These are phyloP conservation scores for Pyrenophora tritici-repentis DNA, from an alignment of 2,329 filamentous ascomycete species.

Conservation along the genomic window DNA sequence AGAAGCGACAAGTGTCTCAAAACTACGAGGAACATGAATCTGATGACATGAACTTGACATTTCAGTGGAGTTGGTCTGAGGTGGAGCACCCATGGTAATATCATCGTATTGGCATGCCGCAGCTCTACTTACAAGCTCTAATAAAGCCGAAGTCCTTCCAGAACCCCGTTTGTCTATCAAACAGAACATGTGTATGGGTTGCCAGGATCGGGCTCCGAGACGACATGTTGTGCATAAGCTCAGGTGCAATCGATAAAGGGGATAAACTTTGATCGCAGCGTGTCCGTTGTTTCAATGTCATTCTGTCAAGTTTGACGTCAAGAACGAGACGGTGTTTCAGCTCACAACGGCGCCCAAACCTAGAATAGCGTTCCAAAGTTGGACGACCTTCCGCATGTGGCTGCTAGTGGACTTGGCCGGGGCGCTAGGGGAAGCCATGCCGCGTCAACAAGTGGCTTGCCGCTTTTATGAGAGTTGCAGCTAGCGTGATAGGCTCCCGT, in stretches of 20 bases:
- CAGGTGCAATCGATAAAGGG: background rate
- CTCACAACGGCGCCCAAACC: constrained; percentile 8
- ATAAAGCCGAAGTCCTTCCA: constrained; percentile 6
- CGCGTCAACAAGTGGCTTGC: constrained; percentile 13
- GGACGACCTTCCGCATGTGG: constrained; percentile 4
- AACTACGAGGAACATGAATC: background rate
- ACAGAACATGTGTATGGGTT: background rate
- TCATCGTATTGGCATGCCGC: background rate
- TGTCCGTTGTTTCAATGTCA: background rate
- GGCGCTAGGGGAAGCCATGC: constrained; percentile 27
- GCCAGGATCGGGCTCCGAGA: background rate
- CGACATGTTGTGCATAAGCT: background rate
- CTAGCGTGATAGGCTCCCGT: constrained; percentile 14
- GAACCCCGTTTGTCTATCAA: constrained; percentile 13
- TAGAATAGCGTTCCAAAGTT: constrained; percentile 1
- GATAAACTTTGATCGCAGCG: background rate
- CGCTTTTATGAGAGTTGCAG: background rate
- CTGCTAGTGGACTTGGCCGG: background rate
- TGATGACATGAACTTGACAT: background rate
- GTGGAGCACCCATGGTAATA: background rate
- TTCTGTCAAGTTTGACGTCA: background rate
- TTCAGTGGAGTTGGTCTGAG: background rate
- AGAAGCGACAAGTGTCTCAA: background rate
- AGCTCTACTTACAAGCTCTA: constrained; percentile 2
- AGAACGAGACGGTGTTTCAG: constrained; percentile 7